These are phyloP conservation scores for Picea engelmannii DNA, from an alignment of 83 land plant species.

Conservation along the genomic window DNA sequence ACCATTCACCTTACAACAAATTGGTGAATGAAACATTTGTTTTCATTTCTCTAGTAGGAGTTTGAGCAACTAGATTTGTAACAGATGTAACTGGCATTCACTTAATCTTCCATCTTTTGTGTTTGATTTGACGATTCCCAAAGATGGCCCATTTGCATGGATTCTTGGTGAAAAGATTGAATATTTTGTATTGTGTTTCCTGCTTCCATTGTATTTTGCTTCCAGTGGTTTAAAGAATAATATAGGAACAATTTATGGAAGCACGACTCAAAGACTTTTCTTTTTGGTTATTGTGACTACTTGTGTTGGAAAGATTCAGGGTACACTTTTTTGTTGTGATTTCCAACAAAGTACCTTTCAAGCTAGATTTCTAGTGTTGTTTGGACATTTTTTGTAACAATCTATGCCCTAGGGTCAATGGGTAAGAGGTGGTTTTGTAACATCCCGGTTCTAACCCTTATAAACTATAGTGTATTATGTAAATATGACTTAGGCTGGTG, in stretches of 20 bases:
- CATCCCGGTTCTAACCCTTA: too few species aligned
- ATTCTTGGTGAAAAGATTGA: conserved; percentile 57
- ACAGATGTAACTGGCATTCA: conserved; percentile 89
- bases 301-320: conserved; percentile 58
- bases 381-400: too few species aligned
- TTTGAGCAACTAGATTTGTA: conserved; percentile 60
- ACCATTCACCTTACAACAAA: conserved; percentile 44
- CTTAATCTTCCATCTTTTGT: conserved; percentile 75
- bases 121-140: conserved; percentile 63
- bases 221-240: conserved; percentile 60
- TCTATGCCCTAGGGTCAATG: too few species aligned
- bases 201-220: conserved; percentile 62
- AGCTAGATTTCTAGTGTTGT: too few species aligned
- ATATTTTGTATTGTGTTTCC: conserved; percentile 49
- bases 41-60: conserved; percentile 57
- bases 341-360: conserved; percentile 18
- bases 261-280: conserved; percentile 24
- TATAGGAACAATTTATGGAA: conserved; percentile 29
- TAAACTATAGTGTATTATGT: too few species aligned
- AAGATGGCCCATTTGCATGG: conserved; percentile 61
- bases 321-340: conserved; percentile 43
- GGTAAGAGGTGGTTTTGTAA: too few species aligned
- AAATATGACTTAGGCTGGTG: too few species aligned
- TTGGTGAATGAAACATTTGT: conserved; percentile 68
- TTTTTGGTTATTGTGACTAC: conserved; percentile 43